Base-by-base conservation (phyloP, 495 filamentous ascomycete genomes). In the Platismatia glauca region DNA sequence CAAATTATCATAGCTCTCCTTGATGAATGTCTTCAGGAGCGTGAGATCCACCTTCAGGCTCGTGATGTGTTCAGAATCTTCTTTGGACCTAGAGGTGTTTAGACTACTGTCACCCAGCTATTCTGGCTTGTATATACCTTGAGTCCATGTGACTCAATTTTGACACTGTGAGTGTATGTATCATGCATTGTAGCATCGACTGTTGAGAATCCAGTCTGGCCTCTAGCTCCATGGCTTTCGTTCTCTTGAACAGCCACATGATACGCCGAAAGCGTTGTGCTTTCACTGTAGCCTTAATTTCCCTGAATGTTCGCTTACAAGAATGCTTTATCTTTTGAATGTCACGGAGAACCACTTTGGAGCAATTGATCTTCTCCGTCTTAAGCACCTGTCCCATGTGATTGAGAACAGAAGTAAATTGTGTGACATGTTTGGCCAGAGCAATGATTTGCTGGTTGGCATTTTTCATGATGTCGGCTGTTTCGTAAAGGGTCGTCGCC, bases 341-440 rank as follows among this genome's bases (percentile, higher is more conserved):
- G 18, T 57, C 60, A 16, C 52, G 46, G 33, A 62, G 46, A 18
- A 62, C n/a, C 9, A 31, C 52, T 62, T 56, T 57, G 46, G 60
- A 53, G 60, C 48, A 53, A 27, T 58, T 37, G 31, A 11, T 34
- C 16, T 56, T 62, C 34, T 62, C 46, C 16, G 44, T 33, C 46
- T 57, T 22, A 22, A 62, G 48, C 12, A 62, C 50, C n/a, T 27
- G 33, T 37, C 60, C 60, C 35, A 62, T n/a, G 16, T 62, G 46
- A 13, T 29, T 62, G n/a, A 62, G 44, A 39, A 62, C 39, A 11
- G 44, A 11, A 12, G 60, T 62, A 35, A 56, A 62, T 37, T 53
- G 44, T 5, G 60, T 22, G 60, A 62, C 60, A 55, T 62, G 46
- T 53, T 57, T 57, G 20, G 60, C 60, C 33, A 62, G 18, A 7